Evolutionary conservation across 306 rosid species (phyloP).

Genomic region (Biancaea sappan): DNA sequence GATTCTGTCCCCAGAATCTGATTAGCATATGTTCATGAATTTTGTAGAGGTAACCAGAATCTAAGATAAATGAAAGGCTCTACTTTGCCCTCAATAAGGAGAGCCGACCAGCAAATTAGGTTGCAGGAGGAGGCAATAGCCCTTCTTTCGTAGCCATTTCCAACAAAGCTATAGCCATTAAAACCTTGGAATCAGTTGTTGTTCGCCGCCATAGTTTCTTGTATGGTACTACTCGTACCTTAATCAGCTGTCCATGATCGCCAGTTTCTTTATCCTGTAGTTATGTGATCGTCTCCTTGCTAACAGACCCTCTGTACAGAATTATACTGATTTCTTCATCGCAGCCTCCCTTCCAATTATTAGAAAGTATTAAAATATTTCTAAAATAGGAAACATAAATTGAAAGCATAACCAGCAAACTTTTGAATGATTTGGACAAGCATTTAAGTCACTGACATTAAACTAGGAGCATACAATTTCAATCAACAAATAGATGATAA

Average conservation of each 20-base stretch:
- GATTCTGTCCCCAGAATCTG: not conserved
- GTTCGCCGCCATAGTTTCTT: conserved; percentile 76
- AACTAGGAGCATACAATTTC: conserved; percentile 8
- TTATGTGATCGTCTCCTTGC: conserved; percentile 58
- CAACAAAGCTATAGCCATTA: conserved; percentile 70
- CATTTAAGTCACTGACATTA: not conserved
- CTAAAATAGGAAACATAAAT: not conserved
- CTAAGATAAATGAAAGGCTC: not conserved
- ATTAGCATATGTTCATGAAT: not conserved
- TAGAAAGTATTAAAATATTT: not conserved
- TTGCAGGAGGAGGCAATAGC: conserved; percentile 48
- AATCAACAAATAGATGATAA: not conserved
- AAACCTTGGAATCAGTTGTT: conserved; percentile 83
- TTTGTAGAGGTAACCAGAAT: not conserved
- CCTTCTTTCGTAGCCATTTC: conserved; percentile 86
- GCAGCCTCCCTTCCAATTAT: conserved; percentile 73
- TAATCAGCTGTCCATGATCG: conserved; percentile 87
- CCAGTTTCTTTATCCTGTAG: conserved; percentile 88
- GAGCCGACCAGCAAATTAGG: conserved; percentile 3
- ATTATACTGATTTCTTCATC: conserved; percentile 84
- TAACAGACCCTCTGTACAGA: conserved; percentile 62
- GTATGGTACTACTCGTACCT: conserved; percentile 73
- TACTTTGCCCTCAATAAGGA: not conserved
- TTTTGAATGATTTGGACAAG: conserved; percentile 7
- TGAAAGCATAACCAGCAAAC: conserved; percentile 1